Evolutionary conservation across 768 basidiomycete species (phyloP), one percentile per base, ranked within the genome.

Genomic region (Tylopilus vinaceipallidus): DNA sequence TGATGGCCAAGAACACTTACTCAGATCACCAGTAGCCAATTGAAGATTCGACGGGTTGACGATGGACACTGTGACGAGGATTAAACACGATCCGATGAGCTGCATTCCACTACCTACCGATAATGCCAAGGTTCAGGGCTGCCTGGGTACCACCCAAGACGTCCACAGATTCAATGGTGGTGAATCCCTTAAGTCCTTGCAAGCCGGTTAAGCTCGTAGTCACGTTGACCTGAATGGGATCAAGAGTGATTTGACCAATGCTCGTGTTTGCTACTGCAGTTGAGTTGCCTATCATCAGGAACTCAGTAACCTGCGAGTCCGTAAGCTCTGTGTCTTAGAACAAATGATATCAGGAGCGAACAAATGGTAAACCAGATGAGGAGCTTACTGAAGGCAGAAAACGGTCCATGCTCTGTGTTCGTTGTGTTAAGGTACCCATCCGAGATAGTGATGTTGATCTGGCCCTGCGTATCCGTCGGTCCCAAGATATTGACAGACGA

Each of bases 221-320:
- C 3, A 88, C 86, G 54, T 87, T 80, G 62, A 89, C 84, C 49
- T 79, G 79, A 64, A 89, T 88, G 6, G 83, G 76, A 61, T 85
- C 77, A 8, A 89, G 73, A n/a, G 78, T 81, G 49, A 89, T 79
- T 56, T 78, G 72, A 33, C 86, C 86, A 45, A 87, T 73, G 60
- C 76, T 79, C 59, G 75, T 75, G 53, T 75, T 82, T 19, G 85
- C 80, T 9, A 84, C 65, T 4, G 86, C 79, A 17, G 73, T 71
- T 45, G 85, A 81, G 52, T 75, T 71, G 29, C 86, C 86, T 38
- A 81, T 68, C 32, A 88, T 73, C 34, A 71, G 70, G 66, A 88
- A 88, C 10, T 75, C 65, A 27, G 75, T 73, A n/a, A 49, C 61
- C 23, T 69, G 64, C 14, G 69, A 60, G 49, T 76, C 75, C 2